These are phyloP conservation scores for Colletotrichum acutatum DNA, from an alignment of 2,329 filamentous ascomycete genomes.

Conservation along the genomic window DNA sequence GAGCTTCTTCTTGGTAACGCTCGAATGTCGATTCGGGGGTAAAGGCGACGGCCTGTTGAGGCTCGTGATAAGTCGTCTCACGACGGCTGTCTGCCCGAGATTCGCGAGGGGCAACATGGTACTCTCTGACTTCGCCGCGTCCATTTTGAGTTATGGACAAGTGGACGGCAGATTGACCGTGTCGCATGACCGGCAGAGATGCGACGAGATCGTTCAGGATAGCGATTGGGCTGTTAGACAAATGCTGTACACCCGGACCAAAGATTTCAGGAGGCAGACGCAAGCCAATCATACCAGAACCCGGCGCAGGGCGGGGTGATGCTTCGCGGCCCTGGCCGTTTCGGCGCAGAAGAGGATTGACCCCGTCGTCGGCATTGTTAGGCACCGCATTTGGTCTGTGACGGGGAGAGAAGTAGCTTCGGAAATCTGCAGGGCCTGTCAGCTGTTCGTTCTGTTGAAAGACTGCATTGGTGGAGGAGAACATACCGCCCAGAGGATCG, in stretches of 20 bases:
- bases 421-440: slow-evolving; percentile 52
- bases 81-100: slow-evolving; percentile 60
- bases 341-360: slow-evolving; percentile 87
- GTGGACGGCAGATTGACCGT: slow-evolving; percentile 65
- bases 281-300: slow-evolving; percentile 65
- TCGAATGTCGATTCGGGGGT: slow-evolving; percentile 74
- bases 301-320: slow-evolving; percentile 58
- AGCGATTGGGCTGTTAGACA: slow-evolving; percentile 62
- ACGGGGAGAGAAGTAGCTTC: slow-evolving; percentile 60
- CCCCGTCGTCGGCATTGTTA: slow-evolving; percentile 78
- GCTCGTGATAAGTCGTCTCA: slow-evolving; percentile 64
- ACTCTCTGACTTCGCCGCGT: slow-evolving; percentile 63
- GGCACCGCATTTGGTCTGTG: slow-evolving; percentile 65
- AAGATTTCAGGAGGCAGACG: slow-evolving; percentile 60
- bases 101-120: slow-evolving; percentile 56
- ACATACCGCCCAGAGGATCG: slow-evolving; percentile 53
- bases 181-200: slow-evolving; percentile 60
- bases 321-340: slow-evolving; percentile 55
- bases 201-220: slow-evolving; percentile 68
- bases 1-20: slow-evolving; percentile 91
- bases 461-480: neutral
- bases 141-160: slow-evolving; percentile 67
- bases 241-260: slow-evolving; percentile 46
- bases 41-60: slow-evolving; percentile 82
- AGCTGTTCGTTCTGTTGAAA: neutral